A percentile compares a stretch with the other conserved stretches of the same genome.
Conservation (phyloP, 768 basidiomycete species). For the Pleurotus tuoliensis region DNA sequence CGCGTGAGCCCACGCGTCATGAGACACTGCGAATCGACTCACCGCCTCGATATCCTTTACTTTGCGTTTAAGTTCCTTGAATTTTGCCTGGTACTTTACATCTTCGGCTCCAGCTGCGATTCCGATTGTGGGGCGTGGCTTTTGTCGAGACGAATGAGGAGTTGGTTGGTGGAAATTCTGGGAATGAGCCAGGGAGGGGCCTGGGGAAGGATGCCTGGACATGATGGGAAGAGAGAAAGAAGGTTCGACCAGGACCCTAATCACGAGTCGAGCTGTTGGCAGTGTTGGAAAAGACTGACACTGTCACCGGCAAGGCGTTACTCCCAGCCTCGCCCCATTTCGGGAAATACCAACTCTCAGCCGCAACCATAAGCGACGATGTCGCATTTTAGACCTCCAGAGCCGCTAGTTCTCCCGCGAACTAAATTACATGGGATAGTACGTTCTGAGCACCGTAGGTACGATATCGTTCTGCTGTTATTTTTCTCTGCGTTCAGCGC, state of each 20-base stretch:
- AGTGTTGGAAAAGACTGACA: constrained; percentile 25
- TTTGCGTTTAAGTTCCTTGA: constrained; percentile 84
- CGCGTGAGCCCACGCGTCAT: constrained; percentile 13
- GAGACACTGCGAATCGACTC: constrained; percentile 26
- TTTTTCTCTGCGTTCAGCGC: constrained; percentile 10
- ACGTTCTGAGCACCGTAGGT: too few species aligned
- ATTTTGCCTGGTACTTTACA: constrained; percentile 83
- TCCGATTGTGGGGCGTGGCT: constrained; percentile 50
- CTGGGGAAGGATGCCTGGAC: constrained; percentile 62
- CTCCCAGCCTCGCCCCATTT: constrained; percentile 26
- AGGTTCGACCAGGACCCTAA: constrained; percentile 24
- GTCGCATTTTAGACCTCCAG: too few species aligned
- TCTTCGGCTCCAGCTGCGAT: constrained; percentile 81
- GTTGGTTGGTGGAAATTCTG: constrained; percentile 22
- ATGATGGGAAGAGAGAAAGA: constrained; percentile 41
- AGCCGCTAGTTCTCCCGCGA: too few species aligned
- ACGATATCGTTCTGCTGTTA: too few species aligned
- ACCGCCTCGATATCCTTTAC: constrained; percentile 84
- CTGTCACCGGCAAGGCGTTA: constrained; percentile 28
- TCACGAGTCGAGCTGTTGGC: constrained; percentile 24
- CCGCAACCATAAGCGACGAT: too few species aligned
- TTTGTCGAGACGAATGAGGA: constrained; percentile 31
- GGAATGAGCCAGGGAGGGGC: constrained; percentile 38
- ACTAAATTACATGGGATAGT: too few species aligned
- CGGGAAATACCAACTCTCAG: constrained; percentile 35